These are phyloP conservation scores for Lactarius psammicola DNA, from an alignment of 768 basidiomycete genomes.

Conservation along the genomic window DNA sequence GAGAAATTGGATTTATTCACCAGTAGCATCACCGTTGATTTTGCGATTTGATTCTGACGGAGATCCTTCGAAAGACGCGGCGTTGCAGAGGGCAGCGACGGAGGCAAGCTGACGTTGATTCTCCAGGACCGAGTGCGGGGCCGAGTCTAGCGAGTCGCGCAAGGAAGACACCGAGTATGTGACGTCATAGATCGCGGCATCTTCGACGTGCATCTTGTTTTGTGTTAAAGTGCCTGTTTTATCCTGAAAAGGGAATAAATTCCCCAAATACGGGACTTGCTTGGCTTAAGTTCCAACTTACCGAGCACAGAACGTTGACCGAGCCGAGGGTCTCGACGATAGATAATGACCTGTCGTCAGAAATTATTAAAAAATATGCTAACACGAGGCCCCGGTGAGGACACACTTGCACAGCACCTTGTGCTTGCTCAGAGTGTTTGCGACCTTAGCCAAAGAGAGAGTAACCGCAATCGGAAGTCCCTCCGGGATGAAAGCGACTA, in stretches of 20 bases:
- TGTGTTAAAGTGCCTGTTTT: constrained; percentile 64
- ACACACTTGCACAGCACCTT: constrained; percentile 47
- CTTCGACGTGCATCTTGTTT: constrained; percentile 57
- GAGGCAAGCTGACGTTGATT: constrained; percentile 36
- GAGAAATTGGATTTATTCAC: constrained; percentile 30
- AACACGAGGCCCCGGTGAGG: background rate
- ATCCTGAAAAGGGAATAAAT: constrained; percentile 34
- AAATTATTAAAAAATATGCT: background rate
- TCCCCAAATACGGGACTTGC: background rate
- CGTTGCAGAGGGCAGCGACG: constrained; percentile 52
- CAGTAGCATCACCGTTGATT: constrained; percentile 57
- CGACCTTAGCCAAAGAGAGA: constrained; percentile 47
- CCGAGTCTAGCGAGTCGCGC: constrained; percentile 11
- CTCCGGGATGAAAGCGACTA: constrained; percentile 52
- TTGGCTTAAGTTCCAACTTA: background rate
- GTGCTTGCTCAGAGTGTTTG: constrained; percentile 49
- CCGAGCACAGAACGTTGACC: constrained; percentile 50
- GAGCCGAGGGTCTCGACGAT: constrained; percentile 68
- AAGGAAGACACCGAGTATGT: constrained; percentile 28
- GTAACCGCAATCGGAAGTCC: constrained; percentile 56
- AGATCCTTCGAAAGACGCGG: constrained; percentile 43
- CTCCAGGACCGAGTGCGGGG: constrained; percentile 12
- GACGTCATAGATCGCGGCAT: constrained; percentile 41
- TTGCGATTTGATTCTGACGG: constrained; percentile 33
- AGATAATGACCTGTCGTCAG: constrained; percentile 42